Evolutionary conservation across 495 filamentous ascomycete species (phyloP), one percentile per base, ranked within the genome.

Genomic region (Aspergillus homomorphus): DNA sequence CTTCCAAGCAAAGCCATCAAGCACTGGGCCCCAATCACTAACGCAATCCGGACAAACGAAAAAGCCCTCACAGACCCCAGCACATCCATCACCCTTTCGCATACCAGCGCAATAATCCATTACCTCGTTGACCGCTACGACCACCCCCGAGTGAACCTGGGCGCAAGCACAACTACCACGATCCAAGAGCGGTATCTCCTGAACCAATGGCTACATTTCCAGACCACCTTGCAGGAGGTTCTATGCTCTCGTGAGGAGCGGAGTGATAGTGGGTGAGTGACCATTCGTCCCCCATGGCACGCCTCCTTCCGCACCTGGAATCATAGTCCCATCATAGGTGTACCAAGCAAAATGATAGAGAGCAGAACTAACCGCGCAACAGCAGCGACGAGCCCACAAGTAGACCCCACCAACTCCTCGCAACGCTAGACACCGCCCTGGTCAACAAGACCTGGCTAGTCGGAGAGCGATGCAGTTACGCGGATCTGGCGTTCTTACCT

Each of bases 391-490:
- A 30, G 4, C 26, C 4, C 62, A 54, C 42, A 10, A 74, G 72
- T 53, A 77, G 83, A 67, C 63, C 76, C 18, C 59, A 51, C 28
- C 78, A 81, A 15, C 64, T 83, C 2, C 57, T 74, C 16, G 64
- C 70, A n/a, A 76, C 82, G n/a, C 61, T 85, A 3, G 71, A 84
- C 9, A 52, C 51, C 6, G 60, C 57, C 7, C 68, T 84, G 1
- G 30, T 58, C 14, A 57, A 57, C 20, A 70, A 68, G 45, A 56
- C 64, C 1, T 86, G 69, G 56, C 74, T 85, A 0, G 79, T 84
- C 1, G 81, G 82, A n/a, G 72, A 80, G 53, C 83, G 82, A 57
- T 51, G 65, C 54, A 76, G 71, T 5, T 80, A 73, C 58, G 77
- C 70, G 18, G 82, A 84, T 58, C 51, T 82, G 30, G 60, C 69